These are phyloP conservation scores for Suhomyces anneliseae DNA, from an alignment of 1,139 yeast genomes.

Conservation along the genomic window DNA sequence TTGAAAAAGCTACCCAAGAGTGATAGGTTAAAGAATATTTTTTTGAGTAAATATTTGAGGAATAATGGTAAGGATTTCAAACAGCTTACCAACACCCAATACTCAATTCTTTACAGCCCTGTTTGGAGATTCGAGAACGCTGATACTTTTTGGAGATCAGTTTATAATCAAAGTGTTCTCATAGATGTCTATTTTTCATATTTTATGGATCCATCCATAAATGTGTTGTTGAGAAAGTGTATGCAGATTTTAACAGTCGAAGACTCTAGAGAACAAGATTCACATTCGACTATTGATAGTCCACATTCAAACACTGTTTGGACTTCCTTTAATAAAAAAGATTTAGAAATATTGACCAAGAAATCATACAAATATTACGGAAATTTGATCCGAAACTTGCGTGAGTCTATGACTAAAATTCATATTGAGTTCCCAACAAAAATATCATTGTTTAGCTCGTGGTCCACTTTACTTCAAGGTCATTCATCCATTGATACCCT, in stretches of 20 bases:
- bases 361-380: constrained; percentile 40
- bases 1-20: constrained; percentile 13
- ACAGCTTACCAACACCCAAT: constrained; percentile 18
- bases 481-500: constrained; percentile 37
- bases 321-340: constrained; percentile 29
- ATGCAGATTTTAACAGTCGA: constrained; percentile 21
- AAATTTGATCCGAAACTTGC: constrained; percentile 31
- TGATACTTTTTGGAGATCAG: constrained; percentile 30
- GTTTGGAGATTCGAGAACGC: constrained; percentile 26
- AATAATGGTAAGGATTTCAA: constrained; percentile 15
- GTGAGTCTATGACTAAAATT: constrained; percentile 31
- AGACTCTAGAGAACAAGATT: constrained; percentile 4
- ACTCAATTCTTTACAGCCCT: constrained; percentile 22
- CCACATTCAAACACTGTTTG: constrained; percentile 11
- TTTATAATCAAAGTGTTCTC: constrained; percentile 28
- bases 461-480: constrained; percentile 37
- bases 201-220: constrained; percentile 41
- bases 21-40: constrained; percentile 16
- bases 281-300: constrained; percentile 1
- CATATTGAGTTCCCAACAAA: constrained; percentile 40
- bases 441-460: constrained; percentile 39
- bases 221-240: constrained; percentile 31
- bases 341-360: constrained; percentile 30
- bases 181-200: constrained; percentile 33
- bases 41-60: constrained; percentile 18